These are phyloP conservation scores for Blastobotrys proliferans DNA, from an alignment of 1,139 yeast genomes.

Conservation along the genomic window DNA sequence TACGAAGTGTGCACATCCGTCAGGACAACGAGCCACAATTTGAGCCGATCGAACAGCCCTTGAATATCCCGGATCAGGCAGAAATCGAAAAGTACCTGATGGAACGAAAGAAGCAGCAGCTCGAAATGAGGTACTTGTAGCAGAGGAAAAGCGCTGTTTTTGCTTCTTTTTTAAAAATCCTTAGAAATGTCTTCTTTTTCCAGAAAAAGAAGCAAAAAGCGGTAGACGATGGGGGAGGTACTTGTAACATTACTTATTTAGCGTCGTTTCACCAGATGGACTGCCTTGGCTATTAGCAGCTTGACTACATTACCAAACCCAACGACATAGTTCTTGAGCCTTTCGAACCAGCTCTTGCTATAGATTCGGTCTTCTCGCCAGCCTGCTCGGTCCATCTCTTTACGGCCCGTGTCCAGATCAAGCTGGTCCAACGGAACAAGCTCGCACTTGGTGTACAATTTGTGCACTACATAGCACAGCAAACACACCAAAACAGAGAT, in stretches of 20 bases:
- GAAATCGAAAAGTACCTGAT: conserved; percentile 48
- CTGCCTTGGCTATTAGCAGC: too few relatives aligned
- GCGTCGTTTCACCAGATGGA: too few relatives aligned
- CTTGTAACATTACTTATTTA: background rate
- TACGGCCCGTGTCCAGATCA: conserved; percentile 74
- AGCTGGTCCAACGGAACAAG: conserved; percentile 59
- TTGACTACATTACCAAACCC: background rate
- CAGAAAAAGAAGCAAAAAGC: background rate
- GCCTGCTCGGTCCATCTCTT: conserved; percentile 47
- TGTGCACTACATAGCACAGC: conserved; percentile 53
- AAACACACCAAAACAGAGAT: conserved; percentile 57
- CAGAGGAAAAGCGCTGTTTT: background rate
- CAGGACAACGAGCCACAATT: background rate
- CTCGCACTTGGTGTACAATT: conserved; percentile 48
- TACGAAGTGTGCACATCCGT: conserved; percentile 14
- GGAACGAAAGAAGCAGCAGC: conserved; percentile 43
- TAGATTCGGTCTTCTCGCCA: conserved; percentile 39
- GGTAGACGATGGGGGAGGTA: background rate
- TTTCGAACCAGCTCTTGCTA: conserved; percentile 3
- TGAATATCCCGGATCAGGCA: conserved; percentile 26
- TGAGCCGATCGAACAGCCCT: background rate
- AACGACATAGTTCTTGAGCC: background rate
- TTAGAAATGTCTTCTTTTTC: too few relatives aligned
- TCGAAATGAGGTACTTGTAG: conserved; percentile 33
- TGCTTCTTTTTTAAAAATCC: too few relatives aligned